phyloP scores from a whole-genome alignment of 2,329 filamentous ascomycete species.

The Paramyrothecium roridum region DNA sequence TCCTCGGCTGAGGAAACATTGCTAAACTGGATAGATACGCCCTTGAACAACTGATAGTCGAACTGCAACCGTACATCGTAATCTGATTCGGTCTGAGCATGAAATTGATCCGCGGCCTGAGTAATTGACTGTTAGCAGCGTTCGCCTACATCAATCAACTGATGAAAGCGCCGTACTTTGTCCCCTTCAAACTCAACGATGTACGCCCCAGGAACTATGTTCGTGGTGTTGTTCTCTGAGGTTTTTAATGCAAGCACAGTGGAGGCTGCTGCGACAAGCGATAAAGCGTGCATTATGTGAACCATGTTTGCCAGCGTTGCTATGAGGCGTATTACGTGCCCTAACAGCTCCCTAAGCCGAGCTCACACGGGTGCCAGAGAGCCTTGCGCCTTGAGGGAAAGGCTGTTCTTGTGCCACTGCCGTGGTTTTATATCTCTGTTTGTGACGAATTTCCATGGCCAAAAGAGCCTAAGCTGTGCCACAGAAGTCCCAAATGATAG shows the following conservation, averaged over 20 bases:
- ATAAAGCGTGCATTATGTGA: background rate
- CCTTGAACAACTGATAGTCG: constrained; percentile 16
- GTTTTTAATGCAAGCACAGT: background rate
- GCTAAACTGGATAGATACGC: constrained; percentile 15
- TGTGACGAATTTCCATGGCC: too few species aligned
- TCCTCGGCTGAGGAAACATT: constrained; percentile 26
- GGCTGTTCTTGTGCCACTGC: too few species aligned
- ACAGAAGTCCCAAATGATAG: too few species aligned
- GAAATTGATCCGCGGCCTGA: constrained; percentile 8
- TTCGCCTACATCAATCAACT: background rate
- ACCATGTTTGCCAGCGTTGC: background rate
- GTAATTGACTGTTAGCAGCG: background rate
- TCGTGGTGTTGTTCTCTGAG: background rate
- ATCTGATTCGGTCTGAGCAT: background rate
- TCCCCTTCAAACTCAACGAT: background rate
- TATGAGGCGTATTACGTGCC: too few species aligned
- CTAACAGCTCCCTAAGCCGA: too few species aligned
- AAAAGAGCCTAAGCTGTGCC: too few species aligned
- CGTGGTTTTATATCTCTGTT: too few species aligned
- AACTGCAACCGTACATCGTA: constrained; percentile 2
- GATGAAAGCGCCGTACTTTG: background rate
- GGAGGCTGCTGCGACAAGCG: background rate
- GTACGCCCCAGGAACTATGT: background rate
- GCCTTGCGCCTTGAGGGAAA: too few species aligned
- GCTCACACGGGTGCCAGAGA: too few species aligned